These are phyloP conservation scores for Coniochaeta sp. DNA, from an alignment of 2,329 filamentous ascomycete genomes.

Conservation along the genomic window DNA sequence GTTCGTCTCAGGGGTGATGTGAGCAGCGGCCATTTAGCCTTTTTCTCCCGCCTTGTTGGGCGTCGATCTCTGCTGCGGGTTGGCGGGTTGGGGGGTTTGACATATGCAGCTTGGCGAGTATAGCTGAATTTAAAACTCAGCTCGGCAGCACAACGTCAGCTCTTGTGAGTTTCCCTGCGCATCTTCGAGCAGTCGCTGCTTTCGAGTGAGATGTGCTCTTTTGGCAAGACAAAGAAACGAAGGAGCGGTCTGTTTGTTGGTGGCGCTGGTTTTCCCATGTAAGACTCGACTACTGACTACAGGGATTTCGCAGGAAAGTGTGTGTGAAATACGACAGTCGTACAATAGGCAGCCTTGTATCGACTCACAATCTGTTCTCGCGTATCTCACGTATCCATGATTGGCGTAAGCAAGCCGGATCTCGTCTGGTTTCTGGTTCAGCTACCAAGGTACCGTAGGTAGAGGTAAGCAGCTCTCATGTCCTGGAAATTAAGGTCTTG, in stretches of 20 bases:
- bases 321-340: background rate
- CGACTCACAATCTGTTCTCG: background rate
- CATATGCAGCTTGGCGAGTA: background rate
- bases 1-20: constrained; percentile 3
- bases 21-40: background rate
- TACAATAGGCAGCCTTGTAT: background rate
- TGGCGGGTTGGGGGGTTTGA: background rate
- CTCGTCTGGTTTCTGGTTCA: background rate
- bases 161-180: background rate
- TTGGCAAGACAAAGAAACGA: background rate
- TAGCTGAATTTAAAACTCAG: background rate
- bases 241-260: background rate
- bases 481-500: background rate
- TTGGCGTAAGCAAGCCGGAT: background rate
- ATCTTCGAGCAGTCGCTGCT: background rate
- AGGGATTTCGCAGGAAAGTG: background rate
- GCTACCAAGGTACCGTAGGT: no score
- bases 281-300: no score
- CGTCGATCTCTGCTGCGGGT: background rate
- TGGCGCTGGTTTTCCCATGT: background rate
- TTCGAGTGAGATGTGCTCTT: no score
- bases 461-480: background rate
- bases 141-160: background rate
- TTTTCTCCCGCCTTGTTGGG: background rate
- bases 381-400: background rate